Evolutionary conservation across 768 basidiomycete species (phyloP), one percentile per base, ranked within the genome.

Genomic region (Lactifluus piperatus): DNA sequence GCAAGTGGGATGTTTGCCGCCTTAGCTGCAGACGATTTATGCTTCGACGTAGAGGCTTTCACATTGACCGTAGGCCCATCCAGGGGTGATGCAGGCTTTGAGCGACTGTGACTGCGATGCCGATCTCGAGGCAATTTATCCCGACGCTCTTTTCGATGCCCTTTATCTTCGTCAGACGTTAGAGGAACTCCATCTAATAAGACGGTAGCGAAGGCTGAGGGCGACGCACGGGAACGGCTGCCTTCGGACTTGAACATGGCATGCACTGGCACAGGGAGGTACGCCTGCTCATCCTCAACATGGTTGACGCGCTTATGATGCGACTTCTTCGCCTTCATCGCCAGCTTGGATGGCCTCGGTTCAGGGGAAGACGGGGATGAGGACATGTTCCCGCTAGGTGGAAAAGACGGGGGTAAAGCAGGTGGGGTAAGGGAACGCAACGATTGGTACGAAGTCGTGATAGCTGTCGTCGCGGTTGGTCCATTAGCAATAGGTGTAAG

Each of bases 401-500:
- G 63, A 27, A 63, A 63, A 3, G 68, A 65, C 6, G 69, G 67
- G 1, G 68, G 68, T 7, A 68, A 57, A 16, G 60, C 65, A 36
- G 61, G 62, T 4, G 68, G 66, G 6, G 72, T 82, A 8, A 90
- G 75, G 64, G 80, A 84, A 67, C 79, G 79, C 29, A 89, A 74
- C 7, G 84, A 81, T 60, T 89, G 88, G 62, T 88, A 89, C 0
- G 85, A 83, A 2, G 88, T 90, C 0, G 88, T 91, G 66, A 91
- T 91, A 2, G 88, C 88, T 16, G 88, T 89, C 0, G 88, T 91
- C 13, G 82, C 88, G n/a, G 86, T 83, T 3, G 85, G 73, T 0
- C 88, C 87, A 66, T 91, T 91, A n/a, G 85, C 86, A 46, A 86
- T 88, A 2, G 89, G 88, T 16, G 81, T 85, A 11, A 89, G 71